These are phyloP conservation scores for Iberis amara DNA, from an alignment of 441 rosid species.

Conservation along the genomic window DNA sequence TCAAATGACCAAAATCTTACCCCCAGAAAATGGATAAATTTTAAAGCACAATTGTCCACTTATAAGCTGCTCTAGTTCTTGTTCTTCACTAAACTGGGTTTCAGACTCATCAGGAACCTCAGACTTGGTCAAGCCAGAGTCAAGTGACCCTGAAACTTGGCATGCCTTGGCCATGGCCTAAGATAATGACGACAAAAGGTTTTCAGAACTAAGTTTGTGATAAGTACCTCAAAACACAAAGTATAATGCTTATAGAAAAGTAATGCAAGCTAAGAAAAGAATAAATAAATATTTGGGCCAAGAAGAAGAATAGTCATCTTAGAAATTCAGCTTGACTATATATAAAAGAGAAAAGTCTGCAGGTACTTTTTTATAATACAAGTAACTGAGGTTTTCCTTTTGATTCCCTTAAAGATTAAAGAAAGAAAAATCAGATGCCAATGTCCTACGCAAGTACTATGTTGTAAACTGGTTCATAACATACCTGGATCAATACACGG, in stretches of 20 bases:
- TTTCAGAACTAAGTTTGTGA: background rate
- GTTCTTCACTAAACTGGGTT: constrained; percentile 53
- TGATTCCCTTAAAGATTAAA: background rate
- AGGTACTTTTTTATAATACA: background rate
- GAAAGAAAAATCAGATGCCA: background rate
- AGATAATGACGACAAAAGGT: constrained; percentile 22
- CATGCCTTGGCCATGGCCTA: constrained; percentile 87
- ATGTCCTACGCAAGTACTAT: background rate
- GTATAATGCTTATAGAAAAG: constrained; percentile 4
- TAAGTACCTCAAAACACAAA: background rate
- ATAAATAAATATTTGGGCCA: background rate
- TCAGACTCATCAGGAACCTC: constrained; percentile 51
- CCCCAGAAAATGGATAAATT: constrained; percentile 65
- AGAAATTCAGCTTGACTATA: background rate
- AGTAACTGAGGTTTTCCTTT: background rate
- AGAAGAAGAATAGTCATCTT: background rate
- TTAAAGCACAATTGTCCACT: constrained; percentile 63
- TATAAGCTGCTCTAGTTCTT: constrained; percentile 72
- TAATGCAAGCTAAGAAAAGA: background rate
- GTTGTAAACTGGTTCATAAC: constrained; percentile 19
- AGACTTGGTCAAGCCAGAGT: constrained; percentile 51
- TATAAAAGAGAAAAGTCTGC: background rate
- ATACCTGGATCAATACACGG: constrained; percentile 58
- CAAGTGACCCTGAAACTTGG: constrained; percentile 46
- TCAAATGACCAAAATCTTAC: constrained; percentile 39